These are phyloP conservation scores for Lentinus polychrous DNA, from an alignment of 1,284 basidiomycete species.

Conservation along the genomic window DNA sequence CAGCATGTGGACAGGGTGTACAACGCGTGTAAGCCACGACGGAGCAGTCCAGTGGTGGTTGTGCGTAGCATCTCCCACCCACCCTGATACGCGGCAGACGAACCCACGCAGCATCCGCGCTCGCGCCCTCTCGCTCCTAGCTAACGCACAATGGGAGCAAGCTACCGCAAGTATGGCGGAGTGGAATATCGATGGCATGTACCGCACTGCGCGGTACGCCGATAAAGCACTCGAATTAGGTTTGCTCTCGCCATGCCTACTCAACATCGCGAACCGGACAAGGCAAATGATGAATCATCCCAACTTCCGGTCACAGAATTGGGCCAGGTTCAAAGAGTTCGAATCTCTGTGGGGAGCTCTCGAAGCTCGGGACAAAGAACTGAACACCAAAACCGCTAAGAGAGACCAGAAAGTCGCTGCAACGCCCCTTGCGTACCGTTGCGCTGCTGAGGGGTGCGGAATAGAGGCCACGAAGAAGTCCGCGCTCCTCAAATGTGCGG, in stretches of 20 bases:
- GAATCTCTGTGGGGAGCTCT: conserved; percentile 8
- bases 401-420: conserved; percentile 6
- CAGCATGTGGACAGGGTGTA: neutral
- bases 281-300: neutral
- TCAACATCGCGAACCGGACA: neutral
- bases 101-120: neutral
- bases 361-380: conserved; percentile 5
- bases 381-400: conserved; percentile 2
- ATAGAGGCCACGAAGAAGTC: conserved; percentile 13
- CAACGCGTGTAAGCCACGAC: neutral
- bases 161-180: too few species aligned
- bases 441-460: conserved; percentile 13
- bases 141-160: neutral
- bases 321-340: conserved; percentile 1
- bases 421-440: conserved; percentile 7
- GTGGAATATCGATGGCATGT: neutral
- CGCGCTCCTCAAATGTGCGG: conserved; percentile 10
- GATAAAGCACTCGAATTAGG: neutral
- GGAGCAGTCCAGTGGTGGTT: neutral
- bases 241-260: neutral
- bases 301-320: neutral
- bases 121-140: neutral
- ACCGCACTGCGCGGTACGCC: neutral
- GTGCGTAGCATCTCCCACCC: neutral
- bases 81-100: neutral